Base-by-base conservation (phyloP, 2,329 filamentous ascomycete genomes). In the Aspergillus sp. region DNA sequence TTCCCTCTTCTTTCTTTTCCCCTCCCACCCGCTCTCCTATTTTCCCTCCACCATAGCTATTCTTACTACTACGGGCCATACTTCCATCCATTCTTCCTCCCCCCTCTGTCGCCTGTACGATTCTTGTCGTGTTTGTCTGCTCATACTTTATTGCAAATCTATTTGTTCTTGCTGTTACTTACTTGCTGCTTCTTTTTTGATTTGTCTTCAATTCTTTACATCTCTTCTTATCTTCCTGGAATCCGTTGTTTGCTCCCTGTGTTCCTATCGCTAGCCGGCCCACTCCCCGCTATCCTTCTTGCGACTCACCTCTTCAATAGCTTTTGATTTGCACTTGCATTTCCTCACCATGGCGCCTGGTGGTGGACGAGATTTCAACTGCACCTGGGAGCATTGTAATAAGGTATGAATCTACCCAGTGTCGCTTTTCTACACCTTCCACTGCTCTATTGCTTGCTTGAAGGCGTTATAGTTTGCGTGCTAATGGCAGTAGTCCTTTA, bases 301-400 rank as follows among this genome's bases (percentile, higher is more conserved):
- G 48, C 25, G 49, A 39, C 56, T 48, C 56, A 53, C 48, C 49
- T 28, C n/a, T 12, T 23, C 45, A 28, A 43, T 28, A 38, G 21
- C 55, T 38, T n/a, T 41, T 13, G 23, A 15, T 28, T 28, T 43
- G 36, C 49, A 30, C 36, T 45, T 36, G 39, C 32, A 45, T 45
- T 43, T 13, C 36, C 48, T 55, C 62, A 67, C 60, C 65, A 78
- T 78, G 77, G 74, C 76, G 57, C 77, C 75, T 56, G 74, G 74
- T 38, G 70, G 70, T 65, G 74, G 74, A 63, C 77, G 77, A 67
- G 75, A 77, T 63, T 80, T 80, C 60, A 77, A 74, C 65, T 80
- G 78, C 67, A 67, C 76, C 12, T 80, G 78, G 78, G 70, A 74
- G 57, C 67, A 73, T 50, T 80, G 78, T 68, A 74, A 72, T 64